A percentile compares a stretch with the other conserved stretches of the same genome.
Conservation (phyloP, 352 stramenopile species). For the Phytophthora idaei region DNA sequence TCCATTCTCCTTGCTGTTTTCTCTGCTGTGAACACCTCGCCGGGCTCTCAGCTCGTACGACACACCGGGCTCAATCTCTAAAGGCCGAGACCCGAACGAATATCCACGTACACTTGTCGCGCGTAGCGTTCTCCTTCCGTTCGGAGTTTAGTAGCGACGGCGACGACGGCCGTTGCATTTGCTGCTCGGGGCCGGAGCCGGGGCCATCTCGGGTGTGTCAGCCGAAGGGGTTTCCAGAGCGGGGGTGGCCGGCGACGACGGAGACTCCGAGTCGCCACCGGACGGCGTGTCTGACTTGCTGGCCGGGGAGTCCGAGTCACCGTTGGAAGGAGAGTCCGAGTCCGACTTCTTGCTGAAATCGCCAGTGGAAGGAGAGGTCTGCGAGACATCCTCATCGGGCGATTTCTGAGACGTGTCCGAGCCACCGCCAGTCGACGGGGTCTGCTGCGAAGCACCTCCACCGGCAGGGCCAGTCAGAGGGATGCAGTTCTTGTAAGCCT, state of each 20-base stretch:
- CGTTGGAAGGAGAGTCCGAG: not conserved
- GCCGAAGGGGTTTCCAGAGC: slow-evolving; percentile 6
- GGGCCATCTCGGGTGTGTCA: slow-evolving; percentile 21
- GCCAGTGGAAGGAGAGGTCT: not conserved
- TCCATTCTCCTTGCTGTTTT: slow-evolving; percentile 19
- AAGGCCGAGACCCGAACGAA: slow-evolving; percentile 11
- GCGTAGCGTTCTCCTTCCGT: slow-evolving; percentile 15
- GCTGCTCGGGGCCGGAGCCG: slow-evolving; percentile 19
- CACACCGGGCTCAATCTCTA: slow-evolving; percentile 12
- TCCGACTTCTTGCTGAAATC: slow-evolving; percentile 5
- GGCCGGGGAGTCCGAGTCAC: not conserved
- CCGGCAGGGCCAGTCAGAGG: slow-evolving; percentile 32
- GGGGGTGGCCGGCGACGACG: not conserved
- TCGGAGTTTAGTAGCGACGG: slow-evolving; percentile 23
- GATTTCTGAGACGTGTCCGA: slow-evolving; percentile 10
- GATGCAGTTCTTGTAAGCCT: slow-evolving; percentile 48
- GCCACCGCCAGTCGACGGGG: slow-evolving; percentile 17
- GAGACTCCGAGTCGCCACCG: not conserved
- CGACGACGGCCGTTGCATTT: slow-evolving; percentile 31
- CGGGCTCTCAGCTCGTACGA: slow-evolving; percentile 14
- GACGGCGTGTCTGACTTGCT: not conserved
- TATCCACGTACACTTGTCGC: slow-evolving; percentile 22
- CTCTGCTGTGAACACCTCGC: slow-evolving; percentile 7
- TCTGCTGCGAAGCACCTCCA: slow-evolving; percentile 14
- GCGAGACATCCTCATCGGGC: not conserved